Base-by-base conservation (phyloP, 2,329 filamentous ascomycete species). In the Pestalotiopsis sp. region DNA sequence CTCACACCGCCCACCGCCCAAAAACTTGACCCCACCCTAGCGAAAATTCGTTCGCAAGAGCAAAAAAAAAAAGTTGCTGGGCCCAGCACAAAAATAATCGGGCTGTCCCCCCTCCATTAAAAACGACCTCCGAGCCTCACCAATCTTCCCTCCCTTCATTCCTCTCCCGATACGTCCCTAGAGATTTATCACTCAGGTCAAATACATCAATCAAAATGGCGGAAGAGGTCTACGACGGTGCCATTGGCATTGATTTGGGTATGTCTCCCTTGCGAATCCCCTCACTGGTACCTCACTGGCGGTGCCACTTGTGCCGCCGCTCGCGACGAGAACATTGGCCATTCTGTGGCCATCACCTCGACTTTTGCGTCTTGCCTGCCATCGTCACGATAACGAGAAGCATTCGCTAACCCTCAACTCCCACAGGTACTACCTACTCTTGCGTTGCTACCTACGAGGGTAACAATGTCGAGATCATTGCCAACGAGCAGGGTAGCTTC, bases 231-330 rank as follows among this genome's bases (percentile, higher is more conserved):
- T 99, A 98, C 85, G 96, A 99, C 84, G 96, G 96, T 93, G 96
- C 96, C 91, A 94, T 98, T 88, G 96, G 96, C 91, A 99, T 99
- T 88, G 96, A 99, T 92, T 90, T 99, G 87, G 96, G 95, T 97
- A 88, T 80, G 91, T 86, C 4, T 23, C 9, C 23, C n/a, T 45
- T 2, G 38, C 17, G 17, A 27, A 52, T 67, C 25, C 65, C 27
- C 64, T 52, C n/a, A 38, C 45, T 59, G 62, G 68, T 66, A 66
- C 27, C 64, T 52, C n/a, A 38, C 45, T 59, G 62, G 68, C 67
- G 67, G 67, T 45, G 68, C 31, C 31, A 36, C 31, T 31, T 9
- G 7, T 9, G 31, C 1, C 1, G 31, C 31, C 31, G 31, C 0
- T 9, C 7, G 31, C 31, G 31, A 36, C 56, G 60, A 62, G 27